Conservation (phyloP, 495 filamentous ascomycete genomes). For the Penicillium salamii region DNA sequence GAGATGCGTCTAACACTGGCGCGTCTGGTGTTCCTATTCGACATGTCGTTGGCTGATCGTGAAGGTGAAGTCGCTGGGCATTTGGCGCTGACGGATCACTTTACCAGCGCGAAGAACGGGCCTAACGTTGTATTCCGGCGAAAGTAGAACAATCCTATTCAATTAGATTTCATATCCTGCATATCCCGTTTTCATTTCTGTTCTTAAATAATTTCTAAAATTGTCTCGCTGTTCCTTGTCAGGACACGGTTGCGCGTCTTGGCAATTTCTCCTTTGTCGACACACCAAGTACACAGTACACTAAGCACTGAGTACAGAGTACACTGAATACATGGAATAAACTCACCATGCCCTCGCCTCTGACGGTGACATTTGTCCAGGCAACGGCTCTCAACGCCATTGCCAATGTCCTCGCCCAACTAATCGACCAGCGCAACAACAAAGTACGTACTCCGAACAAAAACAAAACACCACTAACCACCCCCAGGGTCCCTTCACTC, state of each 20-base stretch:
- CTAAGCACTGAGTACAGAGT: no score
- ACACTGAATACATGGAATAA: background rate
- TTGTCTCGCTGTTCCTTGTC: no score
- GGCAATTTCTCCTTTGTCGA: conserved; percentile 8
- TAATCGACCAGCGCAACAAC: conserved; percentile 64
- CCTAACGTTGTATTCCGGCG: conserved; percentile 40
- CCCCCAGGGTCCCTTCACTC: conserved; percentile 28
- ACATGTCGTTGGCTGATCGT: conserved; percentile 41
- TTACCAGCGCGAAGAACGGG: conserved; percentile 44
- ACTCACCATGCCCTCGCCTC: conserved; percentile 42
- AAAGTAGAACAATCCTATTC: conserved; percentile 1
- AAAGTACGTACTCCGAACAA: conserved; percentile 47
- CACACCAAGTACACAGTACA: no score
- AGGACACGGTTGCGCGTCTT: conserved; percentile 36
- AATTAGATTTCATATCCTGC: no score
- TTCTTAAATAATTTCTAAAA: no score
- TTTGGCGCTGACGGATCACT: conserved; percentile 46
- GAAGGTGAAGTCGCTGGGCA: conserved; percentile 43
- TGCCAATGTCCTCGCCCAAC: conserved; percentile 81
- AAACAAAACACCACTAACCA: background rate
- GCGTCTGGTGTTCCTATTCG: conserved; percentile 46
- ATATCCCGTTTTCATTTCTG: no score
- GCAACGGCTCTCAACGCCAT: conserved; percentile 66
- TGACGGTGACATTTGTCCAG: conserved; percentile 67
- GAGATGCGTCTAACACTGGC: conserved; percentile 53